These are phyloP conservation scores for Nakataea oryzae DNA, from an alignment of 2,329 filamentous ascomycete genomes.

Conservation along the genomic window DNA sequence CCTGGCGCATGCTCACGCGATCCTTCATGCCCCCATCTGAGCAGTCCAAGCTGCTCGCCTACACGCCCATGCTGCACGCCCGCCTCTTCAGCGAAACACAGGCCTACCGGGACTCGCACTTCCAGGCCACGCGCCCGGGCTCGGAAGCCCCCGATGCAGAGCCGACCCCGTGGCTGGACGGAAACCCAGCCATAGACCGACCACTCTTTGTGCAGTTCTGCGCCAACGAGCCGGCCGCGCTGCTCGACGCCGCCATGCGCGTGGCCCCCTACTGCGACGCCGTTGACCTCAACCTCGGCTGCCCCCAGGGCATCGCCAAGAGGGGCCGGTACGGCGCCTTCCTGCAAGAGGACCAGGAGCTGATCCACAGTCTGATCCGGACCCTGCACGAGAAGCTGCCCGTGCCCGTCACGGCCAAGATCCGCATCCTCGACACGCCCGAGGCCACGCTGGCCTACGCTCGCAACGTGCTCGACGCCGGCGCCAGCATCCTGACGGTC, in stretches of 20 bases:
- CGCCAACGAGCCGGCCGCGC: slow-evolving; percentile 71
- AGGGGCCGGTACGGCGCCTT: slow-evolving; percentile 91
- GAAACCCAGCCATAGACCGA: slow-evolving; percentile 73
- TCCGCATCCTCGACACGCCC: slow-evolving; percentile 75
- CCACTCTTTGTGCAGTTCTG: slow-evolving; percentile 97
- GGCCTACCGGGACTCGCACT: slow-evolving; percentile 69
- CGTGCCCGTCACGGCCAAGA: slow-evolving; percentile 89
- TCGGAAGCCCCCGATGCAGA: slow-evolving; percentile 16
- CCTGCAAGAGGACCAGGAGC: slow-evolving; percentile 80
- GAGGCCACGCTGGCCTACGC: slow-evolving; percentile 87
- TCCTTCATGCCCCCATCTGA: slow-evolving; percentile 69
- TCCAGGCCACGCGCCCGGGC: slow-evolving; percentile 53
- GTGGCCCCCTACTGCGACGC: slow-evolving; percentile 88
- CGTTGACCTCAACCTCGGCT: slow-evolving; percentile 89
- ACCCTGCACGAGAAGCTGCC: slow-evolving; percentile 68
- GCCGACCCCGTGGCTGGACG: slow-evolving; percentile 57
- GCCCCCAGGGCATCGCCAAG: slow-evolving; percentile 88
- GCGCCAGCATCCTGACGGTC: slow-evolving; percentile 86
- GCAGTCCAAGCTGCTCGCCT: slow-evolving; percentile 63
- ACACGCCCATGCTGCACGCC: slow-evolving; percentile 94
- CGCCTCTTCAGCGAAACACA: slow-evolving; percentile 71
- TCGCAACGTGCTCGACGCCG: slow-evolving; percentile 72
- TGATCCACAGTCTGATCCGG: slow-evolving; percentile 75
- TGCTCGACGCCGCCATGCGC: slow-evolving; percentile 67
- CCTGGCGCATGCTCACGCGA: slow-evolving; percentile 92